Base-by-base conservation (phyloP, 768 basidiomycete species). In the Nidularia sp. region DNA sequence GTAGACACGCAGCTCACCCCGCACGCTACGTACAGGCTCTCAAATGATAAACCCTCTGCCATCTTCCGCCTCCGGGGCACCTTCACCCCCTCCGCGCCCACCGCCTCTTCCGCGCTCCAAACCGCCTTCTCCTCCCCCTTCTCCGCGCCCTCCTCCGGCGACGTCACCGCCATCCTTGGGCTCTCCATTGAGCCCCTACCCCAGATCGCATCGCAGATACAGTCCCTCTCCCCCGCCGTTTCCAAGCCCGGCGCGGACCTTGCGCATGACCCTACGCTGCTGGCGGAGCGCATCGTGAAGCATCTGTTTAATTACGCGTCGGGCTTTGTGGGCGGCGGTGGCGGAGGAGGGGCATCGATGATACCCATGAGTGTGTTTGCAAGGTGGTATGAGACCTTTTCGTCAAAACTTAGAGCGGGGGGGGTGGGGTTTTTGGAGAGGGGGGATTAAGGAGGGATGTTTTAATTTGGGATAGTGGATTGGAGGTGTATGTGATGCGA, bases 31-130 rank as follows among this genome's bases (percentile, higher is more conserved):
- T n/a, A n/a, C 9, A 93, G 91, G 84, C 76, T 95, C 25, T 90
- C 90, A 10, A 93, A 93, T 62, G 90, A 92, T 33, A 93, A 93
- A 63, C 91, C 91, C 0, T 91, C 90, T 8, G 89, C 90, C 0
- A 90, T 93, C 61, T 93, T 93, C 70, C 89, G 91, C 22, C 74
- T 93, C 22, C 80, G 85, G 3, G 84, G 86, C 6, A 79, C 79
- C 8, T 86, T 83, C 67, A 73, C 69, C 42, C 62, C 70, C 61
- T 70, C 68, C 22, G 57, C 64, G n/a, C 8, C 7, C 7, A 62
- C 67, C 6, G 54, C 66, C 22, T 63, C 68, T 4, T 62, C 68
- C 43, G 66, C 70, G 2, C 58, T 71, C 6, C 73, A 74, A 51
- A 66, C 65, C 50, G 69, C 71, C 7, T 75, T 77, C 61, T 70